Evolutionary conservation across 805 yeast species (phyloP).

Genomic region (Saccharomycodes ludwigii): DNA sequence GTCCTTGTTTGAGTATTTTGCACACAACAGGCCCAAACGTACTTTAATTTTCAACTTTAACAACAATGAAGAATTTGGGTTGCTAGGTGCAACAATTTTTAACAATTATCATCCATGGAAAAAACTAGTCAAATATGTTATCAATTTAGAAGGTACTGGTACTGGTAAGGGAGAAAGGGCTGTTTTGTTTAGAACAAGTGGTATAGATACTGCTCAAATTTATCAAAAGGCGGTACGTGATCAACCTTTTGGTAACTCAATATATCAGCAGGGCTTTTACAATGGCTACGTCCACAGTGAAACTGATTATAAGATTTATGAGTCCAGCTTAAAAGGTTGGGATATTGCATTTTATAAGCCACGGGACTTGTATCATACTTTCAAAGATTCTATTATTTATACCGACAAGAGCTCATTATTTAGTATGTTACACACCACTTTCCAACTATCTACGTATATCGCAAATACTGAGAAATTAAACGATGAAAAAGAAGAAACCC

Average conservation of each 20-base stretch:
- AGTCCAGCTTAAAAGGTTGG: conserved; percentile 64
- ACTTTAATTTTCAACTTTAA: conserved; percentile 77
- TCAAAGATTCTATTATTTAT: conserved; percentile 52
- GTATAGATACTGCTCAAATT: conserved; percentile 52
- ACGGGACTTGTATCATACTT: conserved; percentile 73
- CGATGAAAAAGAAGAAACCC: conserved; percentile 20
- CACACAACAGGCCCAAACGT: conserved; percentile 44
- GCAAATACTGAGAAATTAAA: conserved; percentile 22
- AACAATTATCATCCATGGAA: conserved; percentile 58
- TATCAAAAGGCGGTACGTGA: conserved; percentile 39
- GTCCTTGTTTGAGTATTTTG: conserved; percentile 47
- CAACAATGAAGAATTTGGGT: conserved; percentile 81
- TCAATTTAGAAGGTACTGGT: conserved; percentile 88
- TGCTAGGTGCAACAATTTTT: conserved; percentile 70
- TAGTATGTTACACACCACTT: conserved; percentile 69
- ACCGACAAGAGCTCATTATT: conserved; percentile 59
- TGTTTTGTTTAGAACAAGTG: conserved; percentile 72
- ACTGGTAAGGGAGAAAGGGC: conserved; percentile 69
- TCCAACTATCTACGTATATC: conserved; percentile 44
- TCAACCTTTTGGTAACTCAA: conserved; percentile 64
- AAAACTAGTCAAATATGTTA: conserved; percentile 43
- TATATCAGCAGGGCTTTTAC: conserved; percentile 78
- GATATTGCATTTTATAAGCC: conserved; percentile 87
- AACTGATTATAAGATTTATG: conserved; percentile 74
- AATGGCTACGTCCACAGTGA: conserved; percentile 61